Base-by-base conservation (phyloP, 352 stramenopile genomes). In the Globisporangium sylvaticum region DNA sequence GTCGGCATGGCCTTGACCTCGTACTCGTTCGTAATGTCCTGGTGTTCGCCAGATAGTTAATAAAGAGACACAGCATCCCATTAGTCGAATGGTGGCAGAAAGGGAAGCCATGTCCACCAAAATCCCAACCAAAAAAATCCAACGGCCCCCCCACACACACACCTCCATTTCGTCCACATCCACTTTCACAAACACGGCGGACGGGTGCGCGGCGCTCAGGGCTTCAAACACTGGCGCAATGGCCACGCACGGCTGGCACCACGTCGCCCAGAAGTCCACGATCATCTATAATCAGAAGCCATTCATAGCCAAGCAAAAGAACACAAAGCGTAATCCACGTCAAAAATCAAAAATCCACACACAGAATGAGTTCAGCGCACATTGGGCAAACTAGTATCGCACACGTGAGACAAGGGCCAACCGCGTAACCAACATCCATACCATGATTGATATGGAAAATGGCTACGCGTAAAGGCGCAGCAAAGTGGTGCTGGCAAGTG, bases 1-100 rank as follows among this genome's bases (percentile, higher is more conserved):
- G 91, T 98, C 12, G 94, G 95, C 85, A 98, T 94, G 34, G 85
- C 81, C 32, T 74, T 78, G 55, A 98, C 88, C 6, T 84, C 82
- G 65, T 79, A 91, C 39, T 73, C 66, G 53, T 81, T 72, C 20
- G 84, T 79, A 50, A 96, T 73, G n/a, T 83, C 79, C 64, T 94
- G 42, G 55, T 32, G 8, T 15, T 31, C 12, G 37, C 12, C 37
- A 44, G 37, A 44, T 20, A 44, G 58, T n/a, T 37, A 37, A 37
- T 37, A 37, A 8, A 37, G 31, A 34, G 25, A 44, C 5, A 1
- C 29, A 32, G 8, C n/a, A 32, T 31, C 25, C 1, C 29, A 31
- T 58, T 32, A 50, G 34, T 50, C 48, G 12, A 39, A n/a, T 34
- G 22, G 4, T 44, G 14, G 14, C 32, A 22, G n/a, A 10, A 57